phyloP scores from a whole-genome alignment of 306 rosid genomes.

The Fragaria nilgerrensis region DNA sequence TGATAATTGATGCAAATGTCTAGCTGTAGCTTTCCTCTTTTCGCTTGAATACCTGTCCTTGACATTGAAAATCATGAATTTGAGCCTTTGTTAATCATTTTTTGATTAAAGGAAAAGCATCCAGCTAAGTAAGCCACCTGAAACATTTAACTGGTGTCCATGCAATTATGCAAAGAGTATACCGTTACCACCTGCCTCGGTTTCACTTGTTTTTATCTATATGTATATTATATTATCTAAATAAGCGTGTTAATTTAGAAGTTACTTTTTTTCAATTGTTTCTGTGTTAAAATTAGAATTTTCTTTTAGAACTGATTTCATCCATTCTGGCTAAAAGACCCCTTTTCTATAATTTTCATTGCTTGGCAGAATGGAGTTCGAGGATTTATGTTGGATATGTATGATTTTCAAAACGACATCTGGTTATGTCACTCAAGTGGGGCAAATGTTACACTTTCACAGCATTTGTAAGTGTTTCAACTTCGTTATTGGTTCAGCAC shows the following conservation, averaged over 20 bases:
- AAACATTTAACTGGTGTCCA: background rate
- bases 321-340: background rate
- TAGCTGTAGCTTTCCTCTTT: background rate
- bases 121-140: slow-evolving; percentile 20
- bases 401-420: slow-evolving; percentile 66
- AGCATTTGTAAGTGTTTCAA: slow-evolving; percentile 72
- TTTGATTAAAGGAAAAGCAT: slow-evolving; percentile 1
- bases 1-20: background rate
- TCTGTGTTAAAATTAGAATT: background rate
- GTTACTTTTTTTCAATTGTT: background rate
- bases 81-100: background rate
- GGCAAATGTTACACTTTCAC: slow-evolving; percentile 69
- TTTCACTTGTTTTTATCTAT: background rate
- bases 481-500: background rate
- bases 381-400: slow-evolving; percentile 92
- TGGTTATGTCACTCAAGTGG: slow-evolving; percentile 81
- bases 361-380: slow-evolving; percentile 72
- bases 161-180: background rate
- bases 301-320: background rate
- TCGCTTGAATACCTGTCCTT: background rate
- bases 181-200: background rate
- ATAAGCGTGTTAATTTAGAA: background rate
- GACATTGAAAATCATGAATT: slow-evolving; percentile 11
- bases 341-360: background rate
- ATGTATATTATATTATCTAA: background rate